Conservation (phyloP, 176 grass and related monocot genomes). For the Canna indica region DNA sequence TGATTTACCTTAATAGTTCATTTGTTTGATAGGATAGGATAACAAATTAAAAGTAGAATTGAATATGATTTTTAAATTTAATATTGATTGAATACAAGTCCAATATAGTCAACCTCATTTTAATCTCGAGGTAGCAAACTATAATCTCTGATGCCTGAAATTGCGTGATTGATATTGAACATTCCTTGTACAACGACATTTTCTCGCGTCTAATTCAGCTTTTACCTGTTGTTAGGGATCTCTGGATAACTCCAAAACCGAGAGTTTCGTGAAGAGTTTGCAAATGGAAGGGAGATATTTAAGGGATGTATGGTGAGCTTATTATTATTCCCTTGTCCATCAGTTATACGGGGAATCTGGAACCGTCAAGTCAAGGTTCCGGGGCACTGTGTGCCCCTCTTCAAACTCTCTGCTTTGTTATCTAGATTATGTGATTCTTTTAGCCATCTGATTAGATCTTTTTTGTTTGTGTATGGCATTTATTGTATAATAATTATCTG, state of each 20-base stretch:
- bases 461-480: background rate
- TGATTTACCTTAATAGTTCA: background rate
- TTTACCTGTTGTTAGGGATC: conserved; percentile 34
- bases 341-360: background rate
- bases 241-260: conserved; percentile 56
- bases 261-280: conserved; percentile 78
- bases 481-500: background rate
- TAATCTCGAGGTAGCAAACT: too few species aligned
- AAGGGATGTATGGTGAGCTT: conserved; percentile 77
- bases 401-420: background rate
- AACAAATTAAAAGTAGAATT: too few species aligned
- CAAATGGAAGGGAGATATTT: conserved; percentile 73
- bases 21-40: too few species aligned
- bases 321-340: background rate
- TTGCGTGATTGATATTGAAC: too few species aligned
- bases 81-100: too few species aligned
- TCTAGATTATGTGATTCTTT: background rate
- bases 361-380: background rate
- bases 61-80: too few species aligned
- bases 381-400: too few species aligned
- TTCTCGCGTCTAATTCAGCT: background rate
- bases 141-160: too few species aligned
- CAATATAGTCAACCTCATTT: too few species aligned
- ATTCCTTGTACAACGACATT: too few species aligned
- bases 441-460: background rate